Conservation (phyloP, 2,329 filamentous ascomycete species). For the Arthrobotrys conoides region DNA sequence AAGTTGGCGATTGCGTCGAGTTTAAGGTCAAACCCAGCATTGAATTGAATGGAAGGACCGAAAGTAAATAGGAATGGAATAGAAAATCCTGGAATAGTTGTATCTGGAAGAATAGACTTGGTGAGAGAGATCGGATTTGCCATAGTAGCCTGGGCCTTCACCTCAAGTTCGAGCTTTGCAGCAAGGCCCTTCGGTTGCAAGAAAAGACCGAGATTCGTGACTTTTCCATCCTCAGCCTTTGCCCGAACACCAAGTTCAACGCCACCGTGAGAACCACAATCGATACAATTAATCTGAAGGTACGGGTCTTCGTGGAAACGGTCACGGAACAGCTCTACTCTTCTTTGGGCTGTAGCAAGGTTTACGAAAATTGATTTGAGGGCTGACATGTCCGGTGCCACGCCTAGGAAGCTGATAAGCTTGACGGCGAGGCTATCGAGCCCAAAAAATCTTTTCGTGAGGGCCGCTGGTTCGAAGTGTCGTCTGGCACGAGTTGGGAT, state of each 20-base stretch:
- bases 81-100: conserved; percentile 49
- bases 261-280: conserved; percentile 60
- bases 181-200: conserved; percentile 54
- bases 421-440: conserved; percentile 26
- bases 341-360: conserved; percentile 18
- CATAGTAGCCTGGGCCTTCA: conserved; percentile 22
- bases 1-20: conserved; percentile 37
- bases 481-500: conserved; percentile 13
- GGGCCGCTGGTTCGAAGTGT: conserved; percentile 3
- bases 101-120: conserved; percentile 36
- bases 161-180: conserved; percentile 56
- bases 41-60: conserved; percentile 60
- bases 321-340: conserved; percentile 26
- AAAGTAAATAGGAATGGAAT: conserved; percentile 61
- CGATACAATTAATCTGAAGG: conserved; percentile 58
- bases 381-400: conserved; percentile 25
- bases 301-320: conserved; percentile 44
- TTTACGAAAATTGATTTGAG: conserved; percentile 40
- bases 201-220: conserved; percentile 51
- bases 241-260: conserved; percentile 56
- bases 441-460: conserved; percentile 41
- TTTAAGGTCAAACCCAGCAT: conserved; percentile 42
- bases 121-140: conserved; percentile 36
- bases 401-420: conserved; percentile 39
- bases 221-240: conserved; percentile 52